Evolutionary conservation across 2,329 filamentous ascomycete species (phyloP), one percentile per base, ranked within the genome.

Genomic region (Xylariaceae sp.): DNA sequence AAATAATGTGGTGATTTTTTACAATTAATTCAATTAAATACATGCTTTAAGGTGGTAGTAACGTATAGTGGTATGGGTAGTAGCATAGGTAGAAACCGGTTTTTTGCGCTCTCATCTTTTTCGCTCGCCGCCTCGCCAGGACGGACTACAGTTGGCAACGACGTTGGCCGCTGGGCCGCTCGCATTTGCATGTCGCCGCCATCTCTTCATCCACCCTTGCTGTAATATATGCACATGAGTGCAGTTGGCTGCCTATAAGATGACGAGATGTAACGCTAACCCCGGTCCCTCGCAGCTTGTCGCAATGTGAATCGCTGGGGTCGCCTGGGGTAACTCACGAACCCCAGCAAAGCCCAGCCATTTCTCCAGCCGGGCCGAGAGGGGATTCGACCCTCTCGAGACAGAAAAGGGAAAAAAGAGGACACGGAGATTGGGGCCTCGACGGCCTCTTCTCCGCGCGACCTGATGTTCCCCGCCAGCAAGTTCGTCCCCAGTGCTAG

Each of bases 231-330:
- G 39, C 11, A 42, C 19, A 15, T 39, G 22, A 27, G 22, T 27
- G 22, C 22, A 5, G 22, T 50, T 47, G 41, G 44, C 50, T 39
- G 31, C 42, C 39, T n/a, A 55, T 48, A 45, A 51, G 45, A 52
- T 54, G 52, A 47, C 41, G 40, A 38, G 44, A 56, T 56, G 53
- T 44, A 54, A 56, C 53, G 43, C 39, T 32, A 30, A 48, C 47
- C 53, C 48, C 42, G n/a, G 43, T 30, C 22, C 22, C 22, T 27
- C 22, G 22, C 22, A 27, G 22, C 22, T 44, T 35, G 33, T 49
- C 41, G 14, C 42, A 43, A 54, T 56, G 42, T 54, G 48, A 54
- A 39, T 56, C 48, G 51, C 31, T 43, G 47, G 51, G 38, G 41
- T 35, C 42, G 27, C 31, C 41, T 44, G 51, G 48, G 53, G 48